Evolutionary conservation across 805 yeast species (phyloP).

Genomic region (Debaryomyces maramus): DNA sequence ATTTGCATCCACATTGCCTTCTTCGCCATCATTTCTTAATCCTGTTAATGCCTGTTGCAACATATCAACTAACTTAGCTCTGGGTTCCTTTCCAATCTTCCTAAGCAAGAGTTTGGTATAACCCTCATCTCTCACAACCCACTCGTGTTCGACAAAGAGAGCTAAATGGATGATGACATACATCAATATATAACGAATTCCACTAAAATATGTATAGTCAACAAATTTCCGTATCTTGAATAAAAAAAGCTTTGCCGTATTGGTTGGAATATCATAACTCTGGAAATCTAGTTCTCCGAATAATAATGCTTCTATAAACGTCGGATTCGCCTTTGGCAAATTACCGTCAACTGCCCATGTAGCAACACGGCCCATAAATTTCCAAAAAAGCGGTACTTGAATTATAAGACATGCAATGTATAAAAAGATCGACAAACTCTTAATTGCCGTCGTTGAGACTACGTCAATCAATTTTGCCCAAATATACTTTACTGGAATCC

Average conservation of each 20-base stretch:
- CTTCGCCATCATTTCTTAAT: conserved; percentile 21
- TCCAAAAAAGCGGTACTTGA: conserved; percentile 62
- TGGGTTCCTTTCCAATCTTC: conserved; percentile 59
- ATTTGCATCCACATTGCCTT: conserved; percentile 23
- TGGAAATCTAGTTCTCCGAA: conserved; percentile 36
- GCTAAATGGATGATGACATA: conserved; percentile 45
- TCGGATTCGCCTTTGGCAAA: conserved; percentile 38
- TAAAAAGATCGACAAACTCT: conserved; percentile 26
- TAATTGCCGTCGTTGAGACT: conserved; percentile 14
- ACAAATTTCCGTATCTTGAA: conserved; percentile 24
- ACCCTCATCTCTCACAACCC: conserved; percentile 71
- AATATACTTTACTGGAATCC: conserved; percentile 56
- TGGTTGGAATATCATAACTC: conserved; percentile 8
- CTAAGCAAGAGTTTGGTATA: conserved; percentile 56
- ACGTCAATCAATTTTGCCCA: conserved; percentile 34
- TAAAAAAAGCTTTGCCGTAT: conserved; percentile 9
- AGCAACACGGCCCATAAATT: conserved; percentile 50
- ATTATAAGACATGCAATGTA: conserved; percentile 44
- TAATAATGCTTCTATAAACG: conserved; percentile 31
- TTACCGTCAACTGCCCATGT: conserved; percentile 58
- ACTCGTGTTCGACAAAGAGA: conserved; percentile 61
- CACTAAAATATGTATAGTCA: conserved; percentile 36
- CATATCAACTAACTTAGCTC: conserved; percentile 40
- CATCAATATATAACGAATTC: conserved; percentile 39
- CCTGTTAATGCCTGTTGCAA: conserved; percentile 30